Percentiles rank a stretch among this genome's conserved stretches.
Evolutionary conservation across 305 asterid species (phyloP).

Genomic region (Galium porrigens): DNA sequence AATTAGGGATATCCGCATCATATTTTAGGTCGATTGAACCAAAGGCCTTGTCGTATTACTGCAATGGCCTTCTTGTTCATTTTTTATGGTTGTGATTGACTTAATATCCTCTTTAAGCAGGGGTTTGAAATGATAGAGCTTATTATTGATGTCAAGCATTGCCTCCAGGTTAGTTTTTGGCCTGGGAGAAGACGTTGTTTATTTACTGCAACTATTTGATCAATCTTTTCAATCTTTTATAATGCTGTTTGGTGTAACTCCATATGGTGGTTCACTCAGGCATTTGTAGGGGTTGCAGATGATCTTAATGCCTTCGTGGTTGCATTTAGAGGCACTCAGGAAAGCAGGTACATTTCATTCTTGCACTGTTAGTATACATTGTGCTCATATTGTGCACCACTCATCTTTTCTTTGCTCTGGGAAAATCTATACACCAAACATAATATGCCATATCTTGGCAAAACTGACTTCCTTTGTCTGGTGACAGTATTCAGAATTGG

Average conservation of each 20-base stretch:
- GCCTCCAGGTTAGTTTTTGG: constrained; percentile 56
- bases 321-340: constrained; percentile 97
- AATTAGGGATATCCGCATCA: constrained; percentile 2
- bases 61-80: constrained; percentile 10
- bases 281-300: constrained; percentile 73
- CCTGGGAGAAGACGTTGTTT: not conserved
- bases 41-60: constrained; percentile 2
- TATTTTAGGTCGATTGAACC: constrained; percentile 1
- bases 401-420: too few relatives aligned
- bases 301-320: constrained; percentile 70
- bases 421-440: not conserved
- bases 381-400: not conserved
- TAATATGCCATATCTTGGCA: not conserved
- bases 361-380: not conserved
- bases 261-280: constrained; percentile 34
- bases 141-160: constrained; percentile 67
- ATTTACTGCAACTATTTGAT: not conserved
- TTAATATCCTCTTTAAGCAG: constrained; percentile 31
- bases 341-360: constrained; percentile 39
- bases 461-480: constrained; percentile 1
- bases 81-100: constrained; percentile 2
- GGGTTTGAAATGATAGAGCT: constrained; percentile 84
- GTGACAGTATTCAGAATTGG: constrained; percentile 86
- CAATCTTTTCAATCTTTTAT: not conserved
- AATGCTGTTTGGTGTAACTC: constrained; percentile 10